These are phyloP conservation scores for Penicillium longicatenatum DNA, from an alignment of 495 filamentous ascomycete genomes.

Conservation along the genomic window DNA sequence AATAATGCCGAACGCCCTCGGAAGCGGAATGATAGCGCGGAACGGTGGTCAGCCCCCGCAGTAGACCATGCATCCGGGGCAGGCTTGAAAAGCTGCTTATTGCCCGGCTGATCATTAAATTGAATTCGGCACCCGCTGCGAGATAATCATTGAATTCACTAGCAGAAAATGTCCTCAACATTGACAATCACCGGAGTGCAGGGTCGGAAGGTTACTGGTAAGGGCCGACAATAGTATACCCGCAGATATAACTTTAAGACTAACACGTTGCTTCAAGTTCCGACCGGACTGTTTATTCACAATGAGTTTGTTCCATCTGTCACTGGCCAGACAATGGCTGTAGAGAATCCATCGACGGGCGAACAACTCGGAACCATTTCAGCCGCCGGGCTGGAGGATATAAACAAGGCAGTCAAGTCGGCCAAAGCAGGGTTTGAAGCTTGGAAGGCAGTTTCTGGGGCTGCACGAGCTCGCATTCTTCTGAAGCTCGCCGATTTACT, in stretches of 20 bases:
- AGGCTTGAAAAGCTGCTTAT: conserved; percentile 2
- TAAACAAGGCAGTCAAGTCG: conserved; percentile 56
- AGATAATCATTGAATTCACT: no score
- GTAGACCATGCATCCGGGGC: neutral
- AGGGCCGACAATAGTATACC: neutral
- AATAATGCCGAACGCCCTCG: neutral
- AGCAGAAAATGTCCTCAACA: conserved; percentile 9
- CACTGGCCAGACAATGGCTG: conserved; percentile 18
- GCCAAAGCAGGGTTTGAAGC: conserved; percentile 39
- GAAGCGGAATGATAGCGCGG: conserved; percentile 7
- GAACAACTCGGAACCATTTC: conserved; percentile 29
- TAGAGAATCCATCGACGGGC: conserved; percentile 36
- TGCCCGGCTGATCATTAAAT: neutral
- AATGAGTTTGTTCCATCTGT: conserved; percentile 35
- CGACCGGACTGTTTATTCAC: conserved; percentile 42
- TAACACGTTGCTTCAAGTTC: conserved; percentile 13
- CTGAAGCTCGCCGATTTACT: conserved; percentile 42
- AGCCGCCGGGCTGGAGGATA: conserved; percentile 31
- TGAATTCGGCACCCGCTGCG: neutral
- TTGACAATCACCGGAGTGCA: conserved; percentile 20
- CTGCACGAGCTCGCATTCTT: conserved; percentile 43
- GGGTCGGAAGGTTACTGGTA: conserved; percentile 23
- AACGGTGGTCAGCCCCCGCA: neutral
- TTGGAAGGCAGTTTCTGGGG: conserved; percentile 44
- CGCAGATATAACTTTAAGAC: neutral